Percentiles rank a stretch among this genome's conserved stretches.
These are phyloP conservation scores for Colletotrichum gloeosporioides DNA, from an alignment of 2,329 filamentous ascomycete genomes.

Conservation along the genomic window DNA sequence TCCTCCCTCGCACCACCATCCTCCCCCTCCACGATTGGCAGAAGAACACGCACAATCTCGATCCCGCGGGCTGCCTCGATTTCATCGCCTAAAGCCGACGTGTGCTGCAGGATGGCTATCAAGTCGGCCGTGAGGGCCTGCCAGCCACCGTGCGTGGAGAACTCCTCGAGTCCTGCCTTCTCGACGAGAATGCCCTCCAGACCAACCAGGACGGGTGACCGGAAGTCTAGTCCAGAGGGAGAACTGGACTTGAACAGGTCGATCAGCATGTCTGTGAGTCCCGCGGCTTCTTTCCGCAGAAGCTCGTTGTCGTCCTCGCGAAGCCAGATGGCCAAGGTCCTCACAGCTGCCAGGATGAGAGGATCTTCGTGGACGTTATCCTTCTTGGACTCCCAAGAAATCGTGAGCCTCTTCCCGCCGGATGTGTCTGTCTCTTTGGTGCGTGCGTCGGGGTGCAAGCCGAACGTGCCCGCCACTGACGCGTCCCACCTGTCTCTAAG, in stretches of 20 bases:
- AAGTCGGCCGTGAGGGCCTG: conserved; percentile 56
- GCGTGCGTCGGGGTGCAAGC: conserved; percentile 64
- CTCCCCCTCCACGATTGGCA: conserved; percentile 56
- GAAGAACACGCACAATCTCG: conserved; percentile 61
- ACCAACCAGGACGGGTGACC: conserved; percentile 62
- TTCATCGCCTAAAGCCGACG: conserved; percentile 28
- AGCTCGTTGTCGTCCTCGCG: conserved; percentile 69
- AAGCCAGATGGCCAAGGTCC: conserved; percentile 69
- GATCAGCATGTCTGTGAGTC: conserved; percentile 67
- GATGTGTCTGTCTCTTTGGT: conserved; percentile 45
- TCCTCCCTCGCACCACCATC: conserved; percentile 50
- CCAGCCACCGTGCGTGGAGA: conserved; percentile 62
- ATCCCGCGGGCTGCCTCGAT: conserved; percentile 52
- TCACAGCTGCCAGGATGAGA: conserved; percentile 62
- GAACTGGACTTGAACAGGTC: conserved; percentile 59
- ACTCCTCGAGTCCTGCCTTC: conserved; percentile 50
- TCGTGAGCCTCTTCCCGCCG: conserved; percentile 49
- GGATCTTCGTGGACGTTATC: conserved; percentile 57
- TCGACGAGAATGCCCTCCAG: conserved; percentile 60
- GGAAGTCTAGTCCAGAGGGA: conserved; percentile 53
- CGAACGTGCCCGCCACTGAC: conserved; percentile 65
- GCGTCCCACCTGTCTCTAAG: conserved; percentile 75
- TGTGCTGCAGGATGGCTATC: conserved; percentile 42
- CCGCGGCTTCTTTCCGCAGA: conserved; percentile 60
- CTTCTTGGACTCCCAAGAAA: conserved; percentile 64